These are phyloP conservation scores for Erigeron canadensis DNA, from an alignment of 129 eudicot genomes.

Conservation along the genomic window DNA sequence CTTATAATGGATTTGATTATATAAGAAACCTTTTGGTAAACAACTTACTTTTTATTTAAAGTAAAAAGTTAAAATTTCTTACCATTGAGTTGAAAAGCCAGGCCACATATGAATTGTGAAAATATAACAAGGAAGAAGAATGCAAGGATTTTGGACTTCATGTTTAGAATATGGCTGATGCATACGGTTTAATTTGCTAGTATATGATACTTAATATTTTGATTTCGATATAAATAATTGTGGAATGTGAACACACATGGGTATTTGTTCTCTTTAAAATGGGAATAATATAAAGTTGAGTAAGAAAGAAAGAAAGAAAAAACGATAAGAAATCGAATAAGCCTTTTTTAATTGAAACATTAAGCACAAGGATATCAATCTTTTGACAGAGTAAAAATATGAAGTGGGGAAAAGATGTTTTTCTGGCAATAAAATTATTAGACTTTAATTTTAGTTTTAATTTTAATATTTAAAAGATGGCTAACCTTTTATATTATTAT, in stretches of 20 bases:
- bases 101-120: background rate
- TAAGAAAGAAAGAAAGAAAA: slow-evolving; percentile 4
- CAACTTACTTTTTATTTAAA: no score
- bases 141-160: slow-evolving; percentile 1
- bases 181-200: background rate
- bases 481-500: no score
- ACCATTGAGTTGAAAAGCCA: background rate
- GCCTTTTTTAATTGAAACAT: background rate
- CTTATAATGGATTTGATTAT: background rate
- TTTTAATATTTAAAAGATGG: background rate
- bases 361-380: background rate
- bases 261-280: background rate
- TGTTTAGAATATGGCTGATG: background rate
- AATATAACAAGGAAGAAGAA: background rate
- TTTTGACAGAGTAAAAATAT: background rate
- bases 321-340: background rate
- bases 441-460: no score
- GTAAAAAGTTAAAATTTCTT: background rate
- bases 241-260: background rate
- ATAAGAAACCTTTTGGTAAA: background rate
- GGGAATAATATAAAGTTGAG: background rate
- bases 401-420: no score
- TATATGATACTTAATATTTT: background rate
- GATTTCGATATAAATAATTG: background rate
- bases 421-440: no score